These are phyloP conservation scores for Candida loeiensis DNA, from an alignment of 805 yeast species.

Conservation along the genomic window DNA sequence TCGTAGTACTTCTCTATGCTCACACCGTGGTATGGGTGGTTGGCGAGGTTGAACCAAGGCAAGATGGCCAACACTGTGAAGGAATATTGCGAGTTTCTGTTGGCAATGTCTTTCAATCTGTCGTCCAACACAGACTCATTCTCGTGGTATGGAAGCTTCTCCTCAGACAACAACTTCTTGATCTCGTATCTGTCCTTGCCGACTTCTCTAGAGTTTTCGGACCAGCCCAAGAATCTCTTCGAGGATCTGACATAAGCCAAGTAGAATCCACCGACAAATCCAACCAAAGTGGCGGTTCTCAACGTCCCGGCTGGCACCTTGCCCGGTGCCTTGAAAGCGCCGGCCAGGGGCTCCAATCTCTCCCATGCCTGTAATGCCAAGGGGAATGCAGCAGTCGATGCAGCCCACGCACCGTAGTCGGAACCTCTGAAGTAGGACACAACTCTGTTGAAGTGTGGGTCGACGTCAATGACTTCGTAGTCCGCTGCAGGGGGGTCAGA, in stretches of 20 bases:
- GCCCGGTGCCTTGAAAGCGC: slow-evolving; percentile 42
- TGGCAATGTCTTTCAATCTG: slow-evolving; percentile 69
- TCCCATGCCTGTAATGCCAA: slow-evolving; percentile 41
- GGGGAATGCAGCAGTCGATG: slow-evolving; percentile 41
- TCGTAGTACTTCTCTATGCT: slow-evolving; percentile 46
- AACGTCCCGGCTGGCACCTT: slow-evolving; percentile 54
- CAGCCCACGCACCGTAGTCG: slow-evolving; percentile 54
- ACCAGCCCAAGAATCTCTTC: slow-evolving; percentile 72
- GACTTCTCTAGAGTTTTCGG: slow-evolving; percentile 71
- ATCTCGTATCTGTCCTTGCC: slow-evolving; percentile 69
- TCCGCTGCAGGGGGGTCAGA: slow-evolving; percentile 33
- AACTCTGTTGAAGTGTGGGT: slow-evolving; percentile 73
- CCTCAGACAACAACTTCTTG: slow-evolving; percentile 60
- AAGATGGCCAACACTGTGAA: slow-evolving; percentile 54
- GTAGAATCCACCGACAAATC: slow-evolving; percentile 70
- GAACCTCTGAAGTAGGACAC: slow-evolving; percentile 66
- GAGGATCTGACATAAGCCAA: slow-evolving; percentile 65
- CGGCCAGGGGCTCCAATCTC: slow-evolving; percentile 39
- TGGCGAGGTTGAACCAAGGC: slow-evolving; percentile 80
- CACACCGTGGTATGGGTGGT: slow-evolving; percentile 81
- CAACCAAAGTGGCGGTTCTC: slow-evolving; percentile 60
- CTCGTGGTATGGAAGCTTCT: slow-evolving; percentile 63
- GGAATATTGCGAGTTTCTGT: slow-evolving; percentile 74
- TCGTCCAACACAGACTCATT: slow-evolving; percentile 54
- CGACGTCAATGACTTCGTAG: slow-evolving; percentile 63